These are phyloP conservation scores for Kurtzmaniella fragi DNA, from an alignment of 805 yeast genomes.

Conservation along the genomic window DNA sequence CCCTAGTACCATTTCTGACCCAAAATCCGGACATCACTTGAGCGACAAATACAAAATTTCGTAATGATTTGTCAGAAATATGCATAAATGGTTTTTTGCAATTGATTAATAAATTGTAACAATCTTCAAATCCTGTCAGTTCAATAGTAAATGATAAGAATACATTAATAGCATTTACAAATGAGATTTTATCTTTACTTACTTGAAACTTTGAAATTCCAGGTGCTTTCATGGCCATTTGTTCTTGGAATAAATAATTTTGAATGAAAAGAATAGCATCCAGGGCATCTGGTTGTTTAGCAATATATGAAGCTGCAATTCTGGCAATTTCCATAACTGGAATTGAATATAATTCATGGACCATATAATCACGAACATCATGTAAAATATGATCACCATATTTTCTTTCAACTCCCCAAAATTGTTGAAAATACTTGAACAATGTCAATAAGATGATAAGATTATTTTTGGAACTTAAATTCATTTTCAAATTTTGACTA, in stretches of 20 bases:
- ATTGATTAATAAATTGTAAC: constrained; percentile 7
- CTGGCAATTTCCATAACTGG: constrained; percentile 40
- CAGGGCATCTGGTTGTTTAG: constrained; percentile 11
- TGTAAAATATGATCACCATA: constrained; percentile 65
- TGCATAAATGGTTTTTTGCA: constrained; percentile 31
- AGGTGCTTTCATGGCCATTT: constrained; percentile 16
- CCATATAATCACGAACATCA: constrained; percentile 47
- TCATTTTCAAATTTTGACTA: constrained; percentile 16
- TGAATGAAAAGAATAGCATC: constrained; percentile 28
- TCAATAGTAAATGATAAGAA: constrained; percentile 44
- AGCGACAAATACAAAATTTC: constrained; percentile 55
- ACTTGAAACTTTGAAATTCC: constrained; percentile 38
- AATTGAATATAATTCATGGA: constrained; percentile 46
- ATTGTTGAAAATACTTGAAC: constrained; percentile 54
- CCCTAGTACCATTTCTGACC: constrained; percentile 67
- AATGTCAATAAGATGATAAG: constrained; percentile 40
- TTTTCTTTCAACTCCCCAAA: constrained; percentile 51
- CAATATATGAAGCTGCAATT: constrained; percentile 18
- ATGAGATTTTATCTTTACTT: constrained; percentile 47
- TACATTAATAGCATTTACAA: constrained; percentile 56
- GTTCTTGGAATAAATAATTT: constrained; percentile 24
- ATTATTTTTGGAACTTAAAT: constrained; percentile 21
- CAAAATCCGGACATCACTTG: constrained; percentile 40
- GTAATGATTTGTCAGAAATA: constrained; percentile 53
- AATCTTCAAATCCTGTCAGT: constrained; percentile 20